Evolutionary conservation across 805 yeast genomes (phyloP), one percentile per base, ranked within the genome.

Genomic region (Candida nitratophila): DNA sequence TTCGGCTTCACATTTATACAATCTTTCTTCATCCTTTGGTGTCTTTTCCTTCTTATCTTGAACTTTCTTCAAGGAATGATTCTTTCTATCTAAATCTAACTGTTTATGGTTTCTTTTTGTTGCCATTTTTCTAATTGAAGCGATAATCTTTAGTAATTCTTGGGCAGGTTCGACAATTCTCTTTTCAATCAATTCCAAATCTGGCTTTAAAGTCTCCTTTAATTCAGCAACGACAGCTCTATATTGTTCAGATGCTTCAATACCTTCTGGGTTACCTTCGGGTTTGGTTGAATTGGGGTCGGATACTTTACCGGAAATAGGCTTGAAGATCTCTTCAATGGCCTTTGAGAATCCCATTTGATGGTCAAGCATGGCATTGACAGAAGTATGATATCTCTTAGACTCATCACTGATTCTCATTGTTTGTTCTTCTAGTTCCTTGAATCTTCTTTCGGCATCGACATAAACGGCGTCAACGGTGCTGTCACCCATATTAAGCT

Each of bases 181-280:
- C 44, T 88, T 76, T 54, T 93, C 97, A 53, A 93, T 87, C 64
- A 93, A 75, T 54, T 87, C 95, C 61, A 93, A 72, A 62, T 93
- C 99, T 0, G 99, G 99, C 59, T 87, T 84, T 57, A 93, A 70
- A 2, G 88, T 80, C 44, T 78, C 81, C 66, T 90, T 93, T 54
- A 93, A 70, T 48, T 90, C 97, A 41, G 79, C 76, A 32, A 93
- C 96, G 44, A 89, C 83, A 37, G 77, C 95, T 46, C 95, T 74
- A 65, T 90, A 93, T 61, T 85, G 95, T 59, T 86, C 96, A 56
- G 95, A 79, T 1, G 99, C 99, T 57, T 85, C 81, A 52, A 93
- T 88, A 54, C 98, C 99, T 43, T 93, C 95, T 3, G 97, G 97
- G 59, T 90, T 90, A 53, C 95, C 97, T 61, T 93, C 99, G 0